Conservation (phyloP, 148 eudicot genomes). For the Pharnaceum exiguum region DNA sequence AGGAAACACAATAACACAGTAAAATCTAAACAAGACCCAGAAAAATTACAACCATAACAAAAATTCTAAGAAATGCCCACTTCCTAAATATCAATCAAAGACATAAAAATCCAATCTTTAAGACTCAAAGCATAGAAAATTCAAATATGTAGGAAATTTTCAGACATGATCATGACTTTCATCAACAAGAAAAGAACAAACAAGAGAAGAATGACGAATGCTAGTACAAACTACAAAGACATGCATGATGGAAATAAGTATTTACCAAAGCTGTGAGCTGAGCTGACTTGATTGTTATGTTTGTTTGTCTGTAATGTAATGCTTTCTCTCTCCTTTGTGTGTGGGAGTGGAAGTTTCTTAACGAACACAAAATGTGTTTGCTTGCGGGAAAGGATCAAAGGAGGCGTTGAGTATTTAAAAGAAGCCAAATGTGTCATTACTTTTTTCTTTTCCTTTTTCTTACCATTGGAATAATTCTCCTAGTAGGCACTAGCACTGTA, state of each 20-base stretch:
- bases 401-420: background rate
- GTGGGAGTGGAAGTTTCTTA: background rate
- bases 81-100: background rate
- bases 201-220: background rate
- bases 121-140: too few species aligned
- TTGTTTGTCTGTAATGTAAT: background rate
- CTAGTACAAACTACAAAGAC: too few species aligned
- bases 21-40: conserved; percentile 2
- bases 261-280: conserved; percentile 4
- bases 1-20: background rate
- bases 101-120: background rate
- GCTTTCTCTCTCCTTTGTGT: background rate
- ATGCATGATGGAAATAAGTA: background rate
- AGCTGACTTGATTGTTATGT: background rate
- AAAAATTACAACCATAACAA: background rate
- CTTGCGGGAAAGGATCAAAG: background rate
- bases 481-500: too few species aligned
- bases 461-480: too few species aligned
- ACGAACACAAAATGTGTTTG: background rate
- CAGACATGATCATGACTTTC: too few species aligned
- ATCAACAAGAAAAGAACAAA: background rate
- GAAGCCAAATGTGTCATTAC: background rate
- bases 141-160: too few species aligned
- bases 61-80: conserved; percentile 10
- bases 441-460: background rate